Conservation (phyloP, 805 yeast genomes). For the Diddensiella caesifluorescens region DNA sequence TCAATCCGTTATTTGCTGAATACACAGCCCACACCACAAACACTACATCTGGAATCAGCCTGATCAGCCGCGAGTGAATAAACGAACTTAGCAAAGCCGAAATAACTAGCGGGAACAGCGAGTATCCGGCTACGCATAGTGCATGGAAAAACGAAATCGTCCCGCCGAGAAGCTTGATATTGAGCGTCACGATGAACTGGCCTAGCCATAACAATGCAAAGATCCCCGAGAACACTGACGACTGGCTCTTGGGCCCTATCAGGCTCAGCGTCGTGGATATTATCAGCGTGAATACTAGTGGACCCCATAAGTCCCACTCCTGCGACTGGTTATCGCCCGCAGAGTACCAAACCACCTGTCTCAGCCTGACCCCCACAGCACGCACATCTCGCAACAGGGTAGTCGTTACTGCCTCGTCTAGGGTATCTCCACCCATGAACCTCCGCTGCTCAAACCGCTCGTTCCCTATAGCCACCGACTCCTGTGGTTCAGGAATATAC, state of each 20-base stretch:
- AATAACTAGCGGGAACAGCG: conserved; percentile 58
- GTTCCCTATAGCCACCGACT: conserved; percentile 22
- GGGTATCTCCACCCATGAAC: conserved; percentile 62
- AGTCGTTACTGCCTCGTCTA: conserved; percentile 61
- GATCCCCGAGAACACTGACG: conserved; percentile 59
- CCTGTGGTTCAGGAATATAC: conserved; percentile 18
- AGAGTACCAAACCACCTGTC: conserved; percentile 41
- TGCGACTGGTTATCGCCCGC: conserved; percentile 18
- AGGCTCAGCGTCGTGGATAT: conserved; percentile 48
- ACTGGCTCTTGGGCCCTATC: conserved; percentile 38
- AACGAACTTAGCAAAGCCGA: conserved; percentile 47
- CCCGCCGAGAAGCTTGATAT: conserved; percentile 58
- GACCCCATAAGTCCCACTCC: conserved; percentile 53
- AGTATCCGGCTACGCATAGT: conserved; percentile 64
- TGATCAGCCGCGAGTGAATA: conserved; percentile 43
- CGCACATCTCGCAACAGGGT: conserved; percentile 47
- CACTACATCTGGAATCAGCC: conserved; percentile 43
- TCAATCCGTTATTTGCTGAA: conserved; percentile 56
- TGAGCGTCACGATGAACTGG: conserved; percentile 53
- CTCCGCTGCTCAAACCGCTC: conserved; percentile 41
- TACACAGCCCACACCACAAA: conserved; percentile 59
- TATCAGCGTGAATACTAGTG: conserved; percentile 53
- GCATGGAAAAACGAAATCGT: conserved; percentile 63
- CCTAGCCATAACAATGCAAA: conserved; percentile 62
- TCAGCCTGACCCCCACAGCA: conserved; percentile 40